Evolutionary conservation across 148 eudicot species (phyloP).

Genomic region (Persicaria maculosa): DNA sequence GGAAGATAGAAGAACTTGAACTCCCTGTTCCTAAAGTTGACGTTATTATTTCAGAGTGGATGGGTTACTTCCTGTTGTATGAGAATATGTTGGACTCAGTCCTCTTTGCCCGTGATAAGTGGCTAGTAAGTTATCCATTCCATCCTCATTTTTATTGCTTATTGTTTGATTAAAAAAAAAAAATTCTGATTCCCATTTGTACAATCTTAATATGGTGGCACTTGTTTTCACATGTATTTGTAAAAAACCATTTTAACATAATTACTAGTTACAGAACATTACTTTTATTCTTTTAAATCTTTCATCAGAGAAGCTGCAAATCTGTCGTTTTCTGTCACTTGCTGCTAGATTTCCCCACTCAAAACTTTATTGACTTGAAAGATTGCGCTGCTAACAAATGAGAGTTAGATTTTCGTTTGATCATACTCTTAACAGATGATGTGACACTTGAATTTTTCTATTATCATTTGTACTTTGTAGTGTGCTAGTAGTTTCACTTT

Average conservation of each 20-base stretch:
- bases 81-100: constrained; percentile 95
- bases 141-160: not conserved
- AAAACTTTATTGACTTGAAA: not conserved
- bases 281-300: not conserved
- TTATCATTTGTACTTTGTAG: not conserved
- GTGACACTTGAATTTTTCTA: not conserved
- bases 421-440: not conserved
- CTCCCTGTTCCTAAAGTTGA: constrained; percentile 92
- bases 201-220: not conserved
- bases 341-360: not conserved
- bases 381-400: not conserved
- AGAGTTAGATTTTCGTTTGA: not conserved
- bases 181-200: not conserved
- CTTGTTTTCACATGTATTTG: not conserved
- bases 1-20: constrained; percentile 90
- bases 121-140: constrained; percentile 66
- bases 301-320: not conserved
- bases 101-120: constrained; percentile 94
- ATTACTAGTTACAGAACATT: not conserved
- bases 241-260: not conserved
- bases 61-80: constrained; percentile 92
- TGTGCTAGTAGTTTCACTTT: not conserved
- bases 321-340: not conserved
- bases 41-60: constrained; percentile 95
- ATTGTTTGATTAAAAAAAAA: not conserved